A percentile compares a stretch with the other conserved stretches of the same genome.
These are phyloP conservation scores for Chondrostereum purpureum DNA, from an alignment of 1,284 basidiomycete species.

Conservation along the genomic window DNA sequence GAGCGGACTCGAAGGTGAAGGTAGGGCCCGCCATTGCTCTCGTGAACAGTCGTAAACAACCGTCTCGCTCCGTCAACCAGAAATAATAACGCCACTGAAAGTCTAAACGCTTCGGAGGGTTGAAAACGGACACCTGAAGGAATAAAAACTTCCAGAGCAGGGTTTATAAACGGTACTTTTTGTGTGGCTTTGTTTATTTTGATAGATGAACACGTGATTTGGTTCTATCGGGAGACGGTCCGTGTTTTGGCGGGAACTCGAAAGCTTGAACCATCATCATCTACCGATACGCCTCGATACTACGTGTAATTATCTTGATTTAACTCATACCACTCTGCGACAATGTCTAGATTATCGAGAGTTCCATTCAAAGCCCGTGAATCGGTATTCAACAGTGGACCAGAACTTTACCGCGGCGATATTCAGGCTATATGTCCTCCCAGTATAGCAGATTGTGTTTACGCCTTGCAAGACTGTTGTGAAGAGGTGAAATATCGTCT, in stretches of 20 bases:
- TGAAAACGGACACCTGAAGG: slow-evolving; percentile 38
- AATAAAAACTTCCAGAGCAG: slow-evolving; percentile 17
- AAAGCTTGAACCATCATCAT: no score
- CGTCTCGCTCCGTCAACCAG: slow-evolving; percentile 71
- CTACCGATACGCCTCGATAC: no score
- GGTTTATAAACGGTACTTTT: background rate
- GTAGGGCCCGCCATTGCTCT: slow-evolving; percentile 43
- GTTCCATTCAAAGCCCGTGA: slow-evolving; percentile 54
- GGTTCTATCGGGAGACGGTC: background rate
- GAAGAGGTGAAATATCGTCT: slow-evolving; percentile 43
- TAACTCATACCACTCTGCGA: background rate
- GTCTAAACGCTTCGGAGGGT: slow-evolving; percentile 38
- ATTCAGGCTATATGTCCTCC: slow-evolving; percentile 58
- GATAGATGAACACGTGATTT: background rate
- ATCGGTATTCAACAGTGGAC: slow-evolving; percentile 58
- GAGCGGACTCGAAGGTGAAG: slow-evolving; percentile 34
- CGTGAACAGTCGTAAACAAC: slow-evolving; percentile 56
- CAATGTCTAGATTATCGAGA: slow-evolving; percentile 54
- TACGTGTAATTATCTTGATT: no score
- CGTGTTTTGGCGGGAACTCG: background rate
- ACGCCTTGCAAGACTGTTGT: slow-evolving; percentile 69
- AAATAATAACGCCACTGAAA: slow-evolving; percentile 41
- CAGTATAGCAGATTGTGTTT: slow-evolving; percentile 63
- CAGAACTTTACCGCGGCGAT: slow-evolving; percentile 55
- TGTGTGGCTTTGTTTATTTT: background rate